Evolutionary conservation across 257 asterid species (phyloP), one percentile per base, ranked within the genome.

Genomic region (Verbena officinalis): DNA sequence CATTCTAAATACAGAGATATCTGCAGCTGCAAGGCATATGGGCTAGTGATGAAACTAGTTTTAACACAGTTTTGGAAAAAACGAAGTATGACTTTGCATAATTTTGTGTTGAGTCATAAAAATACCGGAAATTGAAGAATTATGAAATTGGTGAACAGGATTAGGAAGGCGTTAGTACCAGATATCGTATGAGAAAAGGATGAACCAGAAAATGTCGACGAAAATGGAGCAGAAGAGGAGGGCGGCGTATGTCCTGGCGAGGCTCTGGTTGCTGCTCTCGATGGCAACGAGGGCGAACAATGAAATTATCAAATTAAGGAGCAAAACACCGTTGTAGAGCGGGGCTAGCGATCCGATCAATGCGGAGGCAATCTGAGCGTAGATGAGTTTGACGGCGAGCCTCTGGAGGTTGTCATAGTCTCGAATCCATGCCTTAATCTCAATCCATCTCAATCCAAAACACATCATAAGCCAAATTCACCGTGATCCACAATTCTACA

Each of bases 331-430:
- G 68, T 73, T 91, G 83, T 78, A 91, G 59, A 89, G 76, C 13
- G 97, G 92, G 17, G 96, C 98, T 13, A 91, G 87, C 9, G 98
- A 91, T 77, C 98, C 98, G 77, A 89, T 76, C 81, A 91, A 72
- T 17, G 98, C 81, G 78, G 92, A 86, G 36, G 70, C 95, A 82
- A 91, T 88, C 90, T 91, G 86, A 75, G 81, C 73, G 84, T 86
- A 86, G 81, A 91, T 85, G 75, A 91, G 75, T 68, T 70, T 79
- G n/a, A 91, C 87, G 59, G 97, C 96, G 21, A 84, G 76, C 15
- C 85, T 78, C 85, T 86, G 96, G 79, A 91, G 80, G 79, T 82
- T 86, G 75, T 85, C 97, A 67, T 85, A 91, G 72, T 91, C 90
- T 51, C 89, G 95, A 80, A 85, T 73, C 96, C 96, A 91, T 10